Evolutionary conservation across 257 asterid genomes (phyloP).

Genomic region (Capsicum rhomboideum): DNA sequence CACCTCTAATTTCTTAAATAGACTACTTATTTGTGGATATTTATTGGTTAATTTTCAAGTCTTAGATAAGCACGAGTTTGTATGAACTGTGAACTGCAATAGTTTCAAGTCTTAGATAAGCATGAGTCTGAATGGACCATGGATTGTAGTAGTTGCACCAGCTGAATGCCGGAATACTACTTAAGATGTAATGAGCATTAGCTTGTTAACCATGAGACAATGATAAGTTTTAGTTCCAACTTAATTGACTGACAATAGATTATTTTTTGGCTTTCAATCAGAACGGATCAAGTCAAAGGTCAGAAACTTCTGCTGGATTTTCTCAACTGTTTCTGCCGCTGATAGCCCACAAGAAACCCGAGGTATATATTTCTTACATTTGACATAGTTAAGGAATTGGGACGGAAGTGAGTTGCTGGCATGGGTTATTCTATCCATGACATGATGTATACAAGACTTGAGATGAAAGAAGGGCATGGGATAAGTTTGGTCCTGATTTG

Average conservation of each 20-base stretch:
- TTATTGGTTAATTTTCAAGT: neutral
- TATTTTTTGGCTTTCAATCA: neutral
- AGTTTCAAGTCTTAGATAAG: neutral
- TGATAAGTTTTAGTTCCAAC: neutral
- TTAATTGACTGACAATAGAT: neutral
- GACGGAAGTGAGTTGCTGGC: neutral
- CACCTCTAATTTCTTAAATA: neutral
- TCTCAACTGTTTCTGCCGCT: conserved; percentile 42
- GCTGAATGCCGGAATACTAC: neutral
- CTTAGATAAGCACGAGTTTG: neutral
- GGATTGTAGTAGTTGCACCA: neutral
- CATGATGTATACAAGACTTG: neutral
- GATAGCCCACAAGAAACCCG: conserved; percentile 22
- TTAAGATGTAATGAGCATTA: neutral
- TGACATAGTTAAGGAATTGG: neutral
- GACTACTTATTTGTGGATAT: neutral
- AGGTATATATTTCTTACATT: conserved; percentile 21
- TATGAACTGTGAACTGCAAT: neutral
- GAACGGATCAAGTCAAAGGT: conserved; percentile 20
- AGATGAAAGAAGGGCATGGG: neutral
- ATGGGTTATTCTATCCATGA: neutral
- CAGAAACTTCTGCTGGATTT: conserved; percentile 26
- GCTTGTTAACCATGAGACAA: neutral
- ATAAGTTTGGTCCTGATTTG: neutral
- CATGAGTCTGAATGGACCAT: neutral